Percentiles rank a stretch among this genome's conserved stretches.
Evolutionary conservation across 2,329 filamentous ascomycete species (phyloP).

Genomic region (Cladosporium sp.): DNA sequence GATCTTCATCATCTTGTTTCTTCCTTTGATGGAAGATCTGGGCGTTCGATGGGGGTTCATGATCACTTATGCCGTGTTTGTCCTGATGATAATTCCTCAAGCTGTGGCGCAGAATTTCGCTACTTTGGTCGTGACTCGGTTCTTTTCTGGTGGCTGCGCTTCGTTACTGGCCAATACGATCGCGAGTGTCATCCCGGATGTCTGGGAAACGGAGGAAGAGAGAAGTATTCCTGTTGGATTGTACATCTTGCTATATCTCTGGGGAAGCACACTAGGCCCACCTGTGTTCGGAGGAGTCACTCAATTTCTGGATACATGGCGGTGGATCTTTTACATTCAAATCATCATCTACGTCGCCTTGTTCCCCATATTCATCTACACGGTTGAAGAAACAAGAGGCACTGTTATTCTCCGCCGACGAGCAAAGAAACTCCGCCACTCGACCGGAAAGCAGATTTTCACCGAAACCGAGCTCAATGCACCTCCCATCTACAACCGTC

Average conservation of each 20-base stretch:
- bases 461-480: conserved; percentile 33
- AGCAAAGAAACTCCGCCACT: conserved; percentile 32
- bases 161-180: conserved; percentile 33
- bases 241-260: conserved; percentile 33
- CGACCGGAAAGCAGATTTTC: conserved; percentile 25
- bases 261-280: conserved; percentile 33
- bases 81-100: conserved; percentile 36
- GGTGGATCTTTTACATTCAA: conserved; percentile 38
- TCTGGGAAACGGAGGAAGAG: conserved; percentile 31
- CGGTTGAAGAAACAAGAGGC: conserved; percentile 44
- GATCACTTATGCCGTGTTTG: conserved; percentile 30
- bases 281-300: conserved; percentile 33
- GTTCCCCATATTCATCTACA: conserved; percentile 35
- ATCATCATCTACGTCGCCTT: conserved; percentile 42
- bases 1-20: conserved; percentile 31
- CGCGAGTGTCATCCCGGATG: conserved; percentile 34
- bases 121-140: conserved; percentile 33
- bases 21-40: conserved; percentile 36
- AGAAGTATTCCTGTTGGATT: conserved; percentile 32
- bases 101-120: conserved; percentile 36
- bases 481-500: conserved; percentile 27
- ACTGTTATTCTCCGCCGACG: conserved; percentile 41
- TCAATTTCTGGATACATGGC: conserved; percentile 29
- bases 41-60: conserved; percentile 30
- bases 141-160: conserved; percentile 36